Evolutionary conservation across 78 protist genomes (phyloP), one percentile per base, ranked within the genome.

Genomic region (slime mould (Dictyostelium discoideum)): DNA sequence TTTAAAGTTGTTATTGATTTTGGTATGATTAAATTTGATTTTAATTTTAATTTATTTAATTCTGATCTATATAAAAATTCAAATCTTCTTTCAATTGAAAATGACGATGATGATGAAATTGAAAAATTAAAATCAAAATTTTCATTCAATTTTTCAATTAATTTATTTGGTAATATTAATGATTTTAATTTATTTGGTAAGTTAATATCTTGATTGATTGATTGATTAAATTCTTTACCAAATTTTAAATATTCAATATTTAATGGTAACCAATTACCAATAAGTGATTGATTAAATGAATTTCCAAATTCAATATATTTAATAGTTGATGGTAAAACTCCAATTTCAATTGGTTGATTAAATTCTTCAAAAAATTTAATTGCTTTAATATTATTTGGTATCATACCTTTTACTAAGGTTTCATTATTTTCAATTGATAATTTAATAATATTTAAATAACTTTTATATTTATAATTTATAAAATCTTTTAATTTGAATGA

Each of bases 181-280:
- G 26, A 7, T 24, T 22, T 67, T 67, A 67, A 67, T 67, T 39
- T 24, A 24, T 67, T 24, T 67, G 32, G 76, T 1, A 67, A 67
- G 20, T 46, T 46, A 6, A 46, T 60, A 3, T 20, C 26, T 20
- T 60, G 24, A 10, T n/a, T n/a, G n/a, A 80, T 48, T 32, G 57
- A 14, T 44, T 80, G 85, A 11, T 80, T 80, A 57, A 80, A 80
- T 10, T 22, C 8, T 40, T 80, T 4, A 44, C 85, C 85, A 80
- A 80, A 80, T 80, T 39, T 57, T 26, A 80, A 48, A 32, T 10
- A 39, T 24, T 57, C 20, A 10, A 80, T 11, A 14, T 63, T 39
- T 26, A 16, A 22, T 39, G 42, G 42, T 29, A 74, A 18, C 48
- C 40, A 37, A 26, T 46, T 22, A 5, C 60, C 57, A 6, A 6